These are phyloP conservation scores for Ganoderma multipileum DNA, from an alignment of 1,284 basidiomycete species.

Conservation along the genomic window DNA sequence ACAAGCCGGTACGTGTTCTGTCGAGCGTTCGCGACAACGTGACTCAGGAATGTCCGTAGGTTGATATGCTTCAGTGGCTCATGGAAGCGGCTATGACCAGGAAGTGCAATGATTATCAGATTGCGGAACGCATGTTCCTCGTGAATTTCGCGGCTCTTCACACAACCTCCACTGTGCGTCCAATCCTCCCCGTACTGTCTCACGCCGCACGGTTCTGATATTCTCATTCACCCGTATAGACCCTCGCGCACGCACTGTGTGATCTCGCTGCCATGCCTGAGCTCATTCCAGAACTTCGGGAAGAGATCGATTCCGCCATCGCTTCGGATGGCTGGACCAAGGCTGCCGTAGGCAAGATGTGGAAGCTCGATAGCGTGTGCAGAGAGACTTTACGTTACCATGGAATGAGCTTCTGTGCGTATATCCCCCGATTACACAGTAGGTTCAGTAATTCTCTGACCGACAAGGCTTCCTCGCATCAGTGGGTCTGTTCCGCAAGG, in stretches of 20 bases:
- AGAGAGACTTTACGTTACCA: constrained; percentile 52
- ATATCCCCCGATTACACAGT: not conserved
- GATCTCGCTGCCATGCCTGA: constrained; percentile 51
- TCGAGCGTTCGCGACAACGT: not conserved
- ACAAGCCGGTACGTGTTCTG: not conserved
- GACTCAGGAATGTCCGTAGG: constrained; percentile 16
- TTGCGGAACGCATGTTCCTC: constrained; percentile 35
- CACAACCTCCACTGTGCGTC: constrained; percentile 38
- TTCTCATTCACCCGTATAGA: constrained; percentile 30
- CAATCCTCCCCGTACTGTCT: not conserved
- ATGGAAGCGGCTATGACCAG: constrained; percentile 32
- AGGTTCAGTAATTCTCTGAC: not conserved
- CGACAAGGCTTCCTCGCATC: not conserved
- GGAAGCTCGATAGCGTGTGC: constrained; percentile 59
- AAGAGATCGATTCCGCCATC: constrained; percentile 41
- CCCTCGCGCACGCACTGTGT: constrained; percentile 45
- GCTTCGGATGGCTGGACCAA: constrained; percentile 51
- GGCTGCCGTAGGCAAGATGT: constrained; percentile 49
- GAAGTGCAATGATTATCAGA: constrained; percentile 17
- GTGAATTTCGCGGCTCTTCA: constrained; percentile 43
- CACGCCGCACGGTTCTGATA: not conserved
- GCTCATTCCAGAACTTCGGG: constrained; percentile 47
- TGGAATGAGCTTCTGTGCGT: constrained; percentile 35
- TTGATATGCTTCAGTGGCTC: constrained; percentile 36
- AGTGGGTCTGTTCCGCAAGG: constrained; percentile 18